Conservation (phyloP, 2,329 filamentous ascomycete genomes). For the Elsinoe australis region DNA sequence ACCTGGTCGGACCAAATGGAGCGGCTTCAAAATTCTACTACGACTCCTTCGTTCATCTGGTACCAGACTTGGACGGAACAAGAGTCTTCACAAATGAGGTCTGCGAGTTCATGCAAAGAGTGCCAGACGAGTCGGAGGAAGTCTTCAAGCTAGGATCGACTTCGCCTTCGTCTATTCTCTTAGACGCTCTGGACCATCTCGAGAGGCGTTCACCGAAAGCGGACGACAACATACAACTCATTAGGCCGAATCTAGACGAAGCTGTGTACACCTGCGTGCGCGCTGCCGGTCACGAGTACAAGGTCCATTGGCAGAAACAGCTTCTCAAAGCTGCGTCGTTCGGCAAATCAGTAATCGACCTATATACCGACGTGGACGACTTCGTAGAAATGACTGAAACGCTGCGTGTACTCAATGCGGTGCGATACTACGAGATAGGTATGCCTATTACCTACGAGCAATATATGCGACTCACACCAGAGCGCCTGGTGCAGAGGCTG, state of each 20-base stretch:
- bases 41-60: slow-evolving; percentile 79
- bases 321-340: slow-evolving; percentile 94
- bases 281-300: slow-evolving; percentile 88
- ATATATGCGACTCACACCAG: slow-evolving; percentile 81
- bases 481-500: slow-evolving; percentile 75
- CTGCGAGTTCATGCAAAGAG: slow-evolving; percentile 96
- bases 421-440: slow-evolving; percentile 84
- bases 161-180: slow-evolving; percentile 80
- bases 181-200: slow-evolving; percentile 85
- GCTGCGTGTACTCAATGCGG: slow-evolving; percentile 82
- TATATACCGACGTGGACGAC: slow-evolving; percentile 88
- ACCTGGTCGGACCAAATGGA: slow-evolving; percentile 79
- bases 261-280: slow-evolving; percentile 91
- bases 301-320: slow-evolving; percentile 86
- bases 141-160: slow-evolving; percentile 85
- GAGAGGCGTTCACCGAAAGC: slow-evolving; percentile 94
- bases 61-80: slow-evolving; percentile 85
- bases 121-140: slow-evolving; percentile 62
- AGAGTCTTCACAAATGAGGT: slow-evolving; percentile 82
- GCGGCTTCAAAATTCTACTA: slow-evolving; percentile 69
- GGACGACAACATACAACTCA: slow-evolving; percentile 94
- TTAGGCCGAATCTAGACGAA: slow-evolving; percentile 76
- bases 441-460: slow-evolving; percentile 89
- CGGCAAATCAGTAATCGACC: slow-evolving; percentile 91
- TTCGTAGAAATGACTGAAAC: slow-evolving; percentile 98